These are phyloP conservation scores for Emiliania huxleyi DNA, from an alignment of 78 protist species.

Conservation along the genomic window DNA sequence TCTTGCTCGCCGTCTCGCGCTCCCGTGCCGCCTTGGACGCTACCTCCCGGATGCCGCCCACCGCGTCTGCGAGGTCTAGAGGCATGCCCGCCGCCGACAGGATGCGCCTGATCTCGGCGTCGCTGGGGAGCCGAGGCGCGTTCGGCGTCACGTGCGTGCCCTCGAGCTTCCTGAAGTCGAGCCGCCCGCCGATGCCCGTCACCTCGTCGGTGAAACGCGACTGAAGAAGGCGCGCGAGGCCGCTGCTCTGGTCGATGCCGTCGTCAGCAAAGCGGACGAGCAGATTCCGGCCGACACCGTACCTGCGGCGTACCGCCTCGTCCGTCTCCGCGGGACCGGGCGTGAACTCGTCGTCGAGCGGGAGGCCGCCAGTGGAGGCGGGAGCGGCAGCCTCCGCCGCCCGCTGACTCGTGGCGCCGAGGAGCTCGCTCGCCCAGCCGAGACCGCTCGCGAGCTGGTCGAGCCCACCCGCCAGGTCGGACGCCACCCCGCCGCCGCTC, in stretches of 20 bases:
- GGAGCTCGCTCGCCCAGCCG: background rate
- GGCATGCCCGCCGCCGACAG: too few species aligned
- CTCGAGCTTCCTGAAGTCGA: background rate
- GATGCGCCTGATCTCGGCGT: too few species aligned
- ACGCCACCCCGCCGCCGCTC: background rate
- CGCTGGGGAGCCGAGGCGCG: too few species aligned
- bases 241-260: background rate
- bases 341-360: background rate
- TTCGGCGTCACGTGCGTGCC: too few species aligned
- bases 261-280: background rate
- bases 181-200: background rate
- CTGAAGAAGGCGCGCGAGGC: background rate
- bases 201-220: background rate
- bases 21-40: too few species aligned
- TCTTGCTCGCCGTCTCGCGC: too few species aligned
- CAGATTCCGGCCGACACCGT: background rate
- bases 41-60: too few species aligned
- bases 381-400: background rate
- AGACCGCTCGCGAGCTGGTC: background rate
- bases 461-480: background rate
- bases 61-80: too few species aligned
- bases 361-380: background rate
- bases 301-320: background rate
- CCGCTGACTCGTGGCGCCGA: background rate
- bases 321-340: background rate